Percentiles rank a stretch among this genome's conserved stretches.
phyloP scores from a whole-genome alignment of 2,329 filamentous ascomycete species.

The Ceratocystis diversiconidia region DNA sequence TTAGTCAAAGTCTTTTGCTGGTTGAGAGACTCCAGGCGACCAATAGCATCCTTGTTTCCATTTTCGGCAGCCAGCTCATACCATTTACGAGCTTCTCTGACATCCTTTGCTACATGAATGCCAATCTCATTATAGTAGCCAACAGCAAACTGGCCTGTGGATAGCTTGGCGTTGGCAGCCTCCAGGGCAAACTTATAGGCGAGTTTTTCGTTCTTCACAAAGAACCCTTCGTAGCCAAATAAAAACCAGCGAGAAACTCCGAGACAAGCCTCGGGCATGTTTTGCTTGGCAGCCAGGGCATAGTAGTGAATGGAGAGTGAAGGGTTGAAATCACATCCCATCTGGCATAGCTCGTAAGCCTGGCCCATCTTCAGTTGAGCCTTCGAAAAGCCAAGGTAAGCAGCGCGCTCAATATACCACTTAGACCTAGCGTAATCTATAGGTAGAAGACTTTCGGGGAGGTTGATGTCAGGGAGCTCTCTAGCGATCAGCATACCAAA shows the following conservation, averaged over 20 bases:
- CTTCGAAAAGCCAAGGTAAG: conserved; percentile 89
- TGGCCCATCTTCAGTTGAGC: conserved; percentile 95
- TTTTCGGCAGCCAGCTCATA: conserved; percentile 80
- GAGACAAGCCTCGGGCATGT: conserved; percentile 84
- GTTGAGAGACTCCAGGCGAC: conserved; percentile 69
- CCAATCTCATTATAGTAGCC: conserved; percentile 97
- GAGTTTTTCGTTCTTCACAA: conserved; percentile 88
- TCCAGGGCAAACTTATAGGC: conserved; percentile 83
- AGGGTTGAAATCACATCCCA: conserved; percentile 90
- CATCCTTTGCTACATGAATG: conserved; percentile 72
- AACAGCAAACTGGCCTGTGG: conserved; percentile 89
- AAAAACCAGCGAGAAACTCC: conserved; percentile 98
- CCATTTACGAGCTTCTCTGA: conserved; percentile 74
- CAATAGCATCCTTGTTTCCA: conserved; percentile 78
- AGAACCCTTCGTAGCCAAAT: conserved; percentile 82
- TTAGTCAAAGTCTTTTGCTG: conserved; percentile 75
- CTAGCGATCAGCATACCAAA: conserved; percentile 87
- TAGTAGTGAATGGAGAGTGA: conserved; percentile 92
- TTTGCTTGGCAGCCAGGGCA: conserved; percentile 78
- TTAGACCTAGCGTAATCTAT: conserved; percentile 60
- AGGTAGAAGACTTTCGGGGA: conserved; percentile 57
- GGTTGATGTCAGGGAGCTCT: conserved; percentile 76
- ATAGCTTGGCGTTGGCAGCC: conserved; percentile 65
- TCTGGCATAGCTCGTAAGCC: conserved; percentile 83
- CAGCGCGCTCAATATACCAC: conserved; percentile 89